phyloP scores from a whole-genome alignment of 1,139 yeast genomes.

The Magnusiomyces paraingens region DNA sequence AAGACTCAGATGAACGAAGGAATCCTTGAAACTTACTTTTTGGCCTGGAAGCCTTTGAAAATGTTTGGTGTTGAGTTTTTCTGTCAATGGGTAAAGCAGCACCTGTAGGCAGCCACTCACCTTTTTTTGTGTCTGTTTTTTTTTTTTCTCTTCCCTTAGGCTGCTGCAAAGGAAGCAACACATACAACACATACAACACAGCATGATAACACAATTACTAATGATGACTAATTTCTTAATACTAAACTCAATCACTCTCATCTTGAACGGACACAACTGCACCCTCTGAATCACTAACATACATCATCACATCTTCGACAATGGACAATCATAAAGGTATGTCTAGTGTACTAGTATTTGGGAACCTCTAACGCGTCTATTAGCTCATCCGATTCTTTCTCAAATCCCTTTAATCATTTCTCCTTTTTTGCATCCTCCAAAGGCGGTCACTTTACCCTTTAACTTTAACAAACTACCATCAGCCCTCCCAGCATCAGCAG shows the following conservation, averaged over 20 bases:
- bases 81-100: too few species aligned
- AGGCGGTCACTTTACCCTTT: constrained; percentile 48
- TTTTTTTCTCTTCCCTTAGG: too few species aligned
- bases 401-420: constrained; percentile 56
- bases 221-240: too few species aligned
- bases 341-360: background rate
- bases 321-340: constrained; percentile 1
- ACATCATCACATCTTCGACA: background rate
- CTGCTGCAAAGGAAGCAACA: background rate
- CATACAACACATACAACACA: background rate
- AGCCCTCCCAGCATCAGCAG: constrained; percentile 30
- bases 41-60: too few species aligned
- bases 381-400: constrained; percentile 47
- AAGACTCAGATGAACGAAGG: too few species aligned
- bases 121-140: too few species aligned
- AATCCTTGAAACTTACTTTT: too few species aligned
- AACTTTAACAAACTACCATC: constrained; percentile 41
- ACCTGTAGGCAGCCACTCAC: too few species aligned
- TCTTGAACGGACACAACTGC: too few species aligned
- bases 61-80: too few species aligned
- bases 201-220: constrained; percentile 1
- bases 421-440: constrained; percentile 51
- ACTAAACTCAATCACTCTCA: too few species aligned
- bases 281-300: background rate
- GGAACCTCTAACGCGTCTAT: background rate